Percentiles rank a stretch among this genome's conserved stretches.
phyloP scores from a whole-genome alignment of 1,139 yeast species.

The Hyphopichia buzzinii region DNA sequence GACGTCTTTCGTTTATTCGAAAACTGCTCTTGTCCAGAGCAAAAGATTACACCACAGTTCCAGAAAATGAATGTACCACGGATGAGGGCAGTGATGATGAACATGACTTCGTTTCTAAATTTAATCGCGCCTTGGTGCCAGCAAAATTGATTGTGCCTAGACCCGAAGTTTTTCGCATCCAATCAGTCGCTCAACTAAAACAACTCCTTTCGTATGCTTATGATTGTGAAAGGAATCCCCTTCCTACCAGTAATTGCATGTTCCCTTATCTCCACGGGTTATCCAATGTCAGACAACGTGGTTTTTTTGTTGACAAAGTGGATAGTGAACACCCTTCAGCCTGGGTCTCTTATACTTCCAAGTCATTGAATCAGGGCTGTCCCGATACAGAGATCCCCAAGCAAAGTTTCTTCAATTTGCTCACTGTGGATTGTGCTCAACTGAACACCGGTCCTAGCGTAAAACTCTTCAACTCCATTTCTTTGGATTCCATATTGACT shows the following conservation, averaged over 20 bases:
- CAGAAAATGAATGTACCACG: neutral
- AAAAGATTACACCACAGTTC: neutral
- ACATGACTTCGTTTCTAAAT: conserved; percentile 4
- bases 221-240: conserved; percentile 16
- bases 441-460: conserved; percentile 9
- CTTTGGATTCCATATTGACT: conserved; percentile 20
- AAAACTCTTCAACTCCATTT: conserved; percentile 20
- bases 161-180: conserved; percentile 10
- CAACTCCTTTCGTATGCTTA: conserved; percentile 29
- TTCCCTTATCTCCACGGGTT: conserved; percentile 43
- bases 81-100: conserved; percentile 2
- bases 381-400: conserved; percentile 5
- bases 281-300: conserved; percentile 25
- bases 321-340: conserved; percentile 6
- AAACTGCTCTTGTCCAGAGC: neutral
- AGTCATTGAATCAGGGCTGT: conserved; percentile 2
- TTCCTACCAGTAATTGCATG: conserved; percentile 14
- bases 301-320: conserved; percentile 18
- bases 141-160: neutral
- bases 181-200: conserved; percentile 13
- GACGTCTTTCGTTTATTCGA: neutral
- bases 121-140: neutral
- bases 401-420: conserved; percentile 3
- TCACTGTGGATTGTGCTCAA: conserved; percentile 6
- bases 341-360: conserved; percentile 2